Evolutionary conservation across 768 basidiomycete genomes (phyloP).

Genomic region (Agaricus sinodeliciosus): DNA sequence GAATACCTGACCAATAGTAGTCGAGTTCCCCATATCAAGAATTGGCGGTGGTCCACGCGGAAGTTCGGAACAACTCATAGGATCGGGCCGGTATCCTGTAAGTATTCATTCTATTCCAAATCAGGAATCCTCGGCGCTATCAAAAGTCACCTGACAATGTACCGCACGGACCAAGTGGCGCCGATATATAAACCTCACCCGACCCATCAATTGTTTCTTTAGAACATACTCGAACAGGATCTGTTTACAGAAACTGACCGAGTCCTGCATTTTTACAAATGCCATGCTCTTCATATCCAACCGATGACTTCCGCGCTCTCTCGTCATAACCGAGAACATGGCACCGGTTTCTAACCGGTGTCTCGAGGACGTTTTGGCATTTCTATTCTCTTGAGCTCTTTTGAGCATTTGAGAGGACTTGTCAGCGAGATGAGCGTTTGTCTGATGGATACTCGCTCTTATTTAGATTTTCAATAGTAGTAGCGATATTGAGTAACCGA

Average conservation of each 20-base stretch:
- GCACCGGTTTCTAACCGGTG: slow-evolving; percentile 20
- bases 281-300: slow-evolving; percentile 65
- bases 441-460: slow-evolving; percentile 45
- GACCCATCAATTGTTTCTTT: slow-evolving; percentile 24
- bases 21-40: too few relatives aligned
- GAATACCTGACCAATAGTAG: too few relatives aligned
- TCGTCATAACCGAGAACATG: slow-evolving; percentile 66
- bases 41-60: too few relatives aligned
- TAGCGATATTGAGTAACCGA: neutral
- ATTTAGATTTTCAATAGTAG: neutral
- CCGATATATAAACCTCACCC: slow-evolving; percentile 19
- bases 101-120: too few relatives aligned
- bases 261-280: slow-evolving; percentile 78
- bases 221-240: slow-evolving; percentile 81
- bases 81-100: too few relatives aligned
- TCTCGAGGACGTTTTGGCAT: slow-evolving; percentile 63
- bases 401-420: slow-evolving; percentile 24
- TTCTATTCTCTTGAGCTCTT: slow-evolving; percentile 19
- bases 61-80: too few relatives aligned
- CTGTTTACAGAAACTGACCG: slow-evolving; percentile 79
- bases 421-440: slow-evolving; percentile 55
- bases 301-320: slow-evolving; percentile 62
- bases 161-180: slow-evolving; percentile 24
- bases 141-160: neutral
- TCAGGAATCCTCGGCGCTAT: too few relatives aligned